Percentiles rank a stretch among this genome's conserved stretches.
Conservation (phyloP, 2,329 filamentous ascomycete species). For the Akanthomyces uredinophilus region DNA sequence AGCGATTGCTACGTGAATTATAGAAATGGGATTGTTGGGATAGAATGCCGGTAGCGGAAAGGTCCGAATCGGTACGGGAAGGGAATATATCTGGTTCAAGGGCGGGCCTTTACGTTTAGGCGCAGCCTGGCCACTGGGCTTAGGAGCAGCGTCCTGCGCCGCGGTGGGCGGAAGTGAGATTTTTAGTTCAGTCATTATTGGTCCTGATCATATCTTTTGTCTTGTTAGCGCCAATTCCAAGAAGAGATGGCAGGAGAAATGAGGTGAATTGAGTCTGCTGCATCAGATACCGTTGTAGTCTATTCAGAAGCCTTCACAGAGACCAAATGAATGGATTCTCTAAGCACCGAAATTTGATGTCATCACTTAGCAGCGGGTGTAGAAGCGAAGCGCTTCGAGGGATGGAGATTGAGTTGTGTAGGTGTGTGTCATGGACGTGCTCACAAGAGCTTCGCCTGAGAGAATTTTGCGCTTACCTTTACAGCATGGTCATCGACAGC, state of each 20-base stretch:
- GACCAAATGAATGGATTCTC: slow-evolving; percentile 55
- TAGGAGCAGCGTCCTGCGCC: slow-evolving; percentile 20
- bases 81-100: slow-evolving; percentile 70
- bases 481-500: not conserved
- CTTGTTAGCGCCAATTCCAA: slow-evolving; percentile 16
- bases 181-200: slow-evolving; percentile 6
- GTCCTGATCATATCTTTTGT: not conserved
- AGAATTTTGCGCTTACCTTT: slow-evolving; percentile 12
- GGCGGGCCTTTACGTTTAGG: slow-evolving; percentile 34
- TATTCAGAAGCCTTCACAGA: slow-evolving; percentile 59
- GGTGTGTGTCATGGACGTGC: not conserved
- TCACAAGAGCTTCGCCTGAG: not conserved
- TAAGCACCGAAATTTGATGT: slow-evolving; percentile 52
- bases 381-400: slow-evolving; percentile 9
- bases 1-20: slow-evolving; percentile 72
- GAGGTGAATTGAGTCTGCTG: slow-evolving; percentile 19
- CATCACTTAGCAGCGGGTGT: slow-evolving; percentile 47
- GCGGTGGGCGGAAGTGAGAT: slow-evolving; percentile 2
- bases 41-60: slow-evolving; percentile 85
- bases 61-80: slow-evolving; percentile 73
- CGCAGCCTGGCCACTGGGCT: slow-evolving; percentile 19
- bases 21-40: slow-evolving; percentile 84
- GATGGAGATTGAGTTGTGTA: slow-evolving; percentile 20
- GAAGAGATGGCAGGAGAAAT: not conserved
- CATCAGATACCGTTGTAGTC: slow-evolving; percentile 99